Evolutionary conservation across 257 asterid genomes (phyloP).

Genomic region (Solanum boliviense): DNA sequence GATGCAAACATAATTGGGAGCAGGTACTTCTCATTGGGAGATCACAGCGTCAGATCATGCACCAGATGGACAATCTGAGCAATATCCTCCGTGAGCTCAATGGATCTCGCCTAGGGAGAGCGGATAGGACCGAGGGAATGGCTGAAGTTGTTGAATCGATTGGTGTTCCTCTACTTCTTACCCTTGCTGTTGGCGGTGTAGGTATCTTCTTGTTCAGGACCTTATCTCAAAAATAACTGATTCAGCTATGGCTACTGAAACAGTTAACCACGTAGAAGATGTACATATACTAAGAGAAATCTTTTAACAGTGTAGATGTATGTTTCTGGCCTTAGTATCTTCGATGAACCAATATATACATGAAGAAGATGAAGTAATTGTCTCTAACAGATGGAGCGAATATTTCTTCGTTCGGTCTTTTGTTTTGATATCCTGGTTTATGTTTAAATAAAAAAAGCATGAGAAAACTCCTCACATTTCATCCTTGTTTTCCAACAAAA

Average conservation of each 20-base stretch:
- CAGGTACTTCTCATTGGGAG: conserved; percentile 69
- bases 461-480: too few species aligned
- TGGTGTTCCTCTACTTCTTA: conserved; percentile 43
- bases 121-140: conserved; percentile 9
- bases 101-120: conserved; percentile 39
- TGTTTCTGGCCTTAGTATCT: neutral
- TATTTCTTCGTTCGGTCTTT: neutral
- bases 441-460: too few species aligned
- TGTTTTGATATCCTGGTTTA: neutral
- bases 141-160: conserved; percentile 24
- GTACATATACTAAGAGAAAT: neutral
- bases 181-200: conserved; percentile 65
- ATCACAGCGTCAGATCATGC: conserved; percentile 79
- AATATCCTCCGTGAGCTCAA: conserved; percentile 45
- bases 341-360: neutral
- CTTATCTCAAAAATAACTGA: conserved; percentile 26
- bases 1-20: neutral
- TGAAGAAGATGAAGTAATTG: neutral
- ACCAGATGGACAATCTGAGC: conserved; percentile 78
- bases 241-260: neutral
- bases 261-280: neutral
- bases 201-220: conserved; percentile 50
- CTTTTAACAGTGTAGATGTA: neutral
- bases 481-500: too few species aligned
- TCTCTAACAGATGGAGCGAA: neutral